A percentile compares a stretch with the other conserved stretches of the same genome.
Conservation (phyloP, 2,329 filamentous ascomycete genomes). For the Aspergillus awamori region DNA sequence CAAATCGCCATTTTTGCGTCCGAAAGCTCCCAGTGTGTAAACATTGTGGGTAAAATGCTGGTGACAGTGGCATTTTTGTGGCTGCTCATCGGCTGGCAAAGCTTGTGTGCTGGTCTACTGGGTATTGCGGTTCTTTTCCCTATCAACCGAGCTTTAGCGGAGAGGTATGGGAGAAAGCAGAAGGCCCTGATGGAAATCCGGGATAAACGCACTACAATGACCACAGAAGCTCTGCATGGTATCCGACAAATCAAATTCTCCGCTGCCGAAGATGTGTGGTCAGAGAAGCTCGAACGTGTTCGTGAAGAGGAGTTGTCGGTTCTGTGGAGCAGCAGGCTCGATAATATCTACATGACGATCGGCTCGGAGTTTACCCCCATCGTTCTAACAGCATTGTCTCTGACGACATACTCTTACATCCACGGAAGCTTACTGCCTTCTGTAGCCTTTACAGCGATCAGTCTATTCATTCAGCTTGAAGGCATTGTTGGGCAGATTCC, state of each 20-base stretch:
- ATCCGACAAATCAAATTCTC: slow-evolving; percentile 85
- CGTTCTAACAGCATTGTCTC: slow-evolving; percentile 67
- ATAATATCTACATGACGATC: slow-evolving; percentile 63
- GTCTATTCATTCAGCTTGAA: slow-evolving; percentile 71
- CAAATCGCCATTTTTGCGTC: background rate
- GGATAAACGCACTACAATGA: slow-evolving; percentile 72
- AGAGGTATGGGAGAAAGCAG: slow-evolving; percentile 65
- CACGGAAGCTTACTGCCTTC: slow-evolving; percentile 67
- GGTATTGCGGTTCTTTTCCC: background rate
- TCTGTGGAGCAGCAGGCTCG: slow-evolving; percentile 66
- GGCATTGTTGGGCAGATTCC: slow-evolving; percentile 68
- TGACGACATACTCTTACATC: slow-evolving; percentile 67
- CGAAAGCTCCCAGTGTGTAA: background rate
- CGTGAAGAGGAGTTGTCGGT: slow-evolving; percentile 67
- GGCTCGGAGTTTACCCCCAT: slow-evolving; percentile 75
- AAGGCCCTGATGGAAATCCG: slow-evolving; percentile 73
- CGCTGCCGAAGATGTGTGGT: slow-evolving; percentile 73
- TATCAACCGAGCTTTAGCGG: slow-evolving; percentile 52
- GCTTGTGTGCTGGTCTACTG: background rate
- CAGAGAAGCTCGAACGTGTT: slow-evolving; percentile 66
- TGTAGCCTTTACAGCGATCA: slow-evolving; percentile 76
- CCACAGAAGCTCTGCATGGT: slow-evolving; percentile 74
- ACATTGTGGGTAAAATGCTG: background rate
- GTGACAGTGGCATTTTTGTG: background rate
- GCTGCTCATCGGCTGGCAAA: background rate